Evolutionary conservation across 352 stramenopile species (phyloP).

Genomic region (Globisporangium spiculum): DNA sequence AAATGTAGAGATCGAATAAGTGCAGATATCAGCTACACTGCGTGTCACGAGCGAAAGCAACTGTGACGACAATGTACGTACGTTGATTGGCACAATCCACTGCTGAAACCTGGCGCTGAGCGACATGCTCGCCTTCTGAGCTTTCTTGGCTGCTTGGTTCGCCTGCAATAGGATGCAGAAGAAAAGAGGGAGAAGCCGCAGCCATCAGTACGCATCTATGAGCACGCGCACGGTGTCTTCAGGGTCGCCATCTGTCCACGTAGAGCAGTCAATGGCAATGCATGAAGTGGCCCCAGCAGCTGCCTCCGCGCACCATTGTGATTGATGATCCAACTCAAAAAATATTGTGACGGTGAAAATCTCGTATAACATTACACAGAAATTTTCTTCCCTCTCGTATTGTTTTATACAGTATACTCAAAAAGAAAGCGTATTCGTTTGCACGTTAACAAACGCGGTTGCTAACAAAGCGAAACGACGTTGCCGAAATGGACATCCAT

Average conservation of each 20-base stretch:
- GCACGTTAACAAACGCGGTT: background rate
- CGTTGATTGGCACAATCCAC: conserved; percentile 82
- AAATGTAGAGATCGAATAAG: background rate
- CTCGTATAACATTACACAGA: background rate
- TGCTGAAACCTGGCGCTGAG: conserved; percentile 71
- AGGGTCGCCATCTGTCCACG: background rate
- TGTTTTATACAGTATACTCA: background rate
- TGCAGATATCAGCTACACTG: background rate
- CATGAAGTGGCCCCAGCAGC: background rate
- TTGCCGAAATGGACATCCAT: background rate
- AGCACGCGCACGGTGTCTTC: background rate
- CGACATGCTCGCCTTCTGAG: conserved; percentile 58
- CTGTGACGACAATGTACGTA: conserved; percentile 14
- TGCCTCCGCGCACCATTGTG: background rate
- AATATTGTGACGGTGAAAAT: background rate
- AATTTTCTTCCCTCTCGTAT: background rate
- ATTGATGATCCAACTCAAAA: background rate
- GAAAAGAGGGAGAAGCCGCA: background rate
- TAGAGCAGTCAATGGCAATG: background rate
- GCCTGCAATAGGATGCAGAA: conserved; percentile 32
- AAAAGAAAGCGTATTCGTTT: background rate
- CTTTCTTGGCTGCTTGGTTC: conserved; percentile 86
- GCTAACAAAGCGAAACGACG: conserved; percentile 6
- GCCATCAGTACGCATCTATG: background rate
- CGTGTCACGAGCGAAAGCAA: background rate